phyloP scores from a whole-genome alignment of 352 stramenopile species.

The Phytophthora citricola region DNA sequence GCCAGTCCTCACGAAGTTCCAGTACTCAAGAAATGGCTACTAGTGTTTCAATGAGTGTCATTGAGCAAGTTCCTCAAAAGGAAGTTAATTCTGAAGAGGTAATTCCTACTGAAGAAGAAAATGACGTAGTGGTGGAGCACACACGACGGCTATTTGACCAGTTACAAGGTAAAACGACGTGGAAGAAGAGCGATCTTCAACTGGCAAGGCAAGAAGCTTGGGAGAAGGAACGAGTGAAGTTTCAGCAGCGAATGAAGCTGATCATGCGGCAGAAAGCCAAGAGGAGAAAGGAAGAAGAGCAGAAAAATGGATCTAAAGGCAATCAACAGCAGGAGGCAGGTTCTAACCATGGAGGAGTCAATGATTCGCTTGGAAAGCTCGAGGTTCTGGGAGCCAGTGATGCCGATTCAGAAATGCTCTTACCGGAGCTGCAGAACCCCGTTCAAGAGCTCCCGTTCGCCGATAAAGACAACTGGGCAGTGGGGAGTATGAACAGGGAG shows the following conservation, averaged over 20 bases:
- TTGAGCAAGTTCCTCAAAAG: constrained; percentile 9
- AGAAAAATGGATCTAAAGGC: background rate
- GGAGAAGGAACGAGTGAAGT: constrained; percentile 71
- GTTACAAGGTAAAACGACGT: constrained; percentile 68
- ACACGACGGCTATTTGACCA: constrained; percentile 69
- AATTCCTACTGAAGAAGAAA: constrained; percentile 8
- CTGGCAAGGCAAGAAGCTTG: constrained; percentile 67
- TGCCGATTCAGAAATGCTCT: constrained; percentile 29
- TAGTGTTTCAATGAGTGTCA: constrained; percentile 23
- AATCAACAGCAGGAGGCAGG: constrained; percentile 25
- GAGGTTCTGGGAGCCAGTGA: constrained; percentile 20
- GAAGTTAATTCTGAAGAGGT: background rate
- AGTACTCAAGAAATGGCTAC: constrained; percentile 15
- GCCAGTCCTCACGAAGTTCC: constrained; percentile 8
- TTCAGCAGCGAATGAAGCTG: constrained; percentile 75
- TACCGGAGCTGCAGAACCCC: constrained; percentile 51
- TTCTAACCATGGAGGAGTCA: constrained; percentile 18
- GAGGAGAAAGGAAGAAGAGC: constrained; percentile 14
- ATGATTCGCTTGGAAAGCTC: constrained; percentile 31
- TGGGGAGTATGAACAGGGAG: constrained; percentile 78
- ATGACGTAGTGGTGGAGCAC: constrained; percentile 12
- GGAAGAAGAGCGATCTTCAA: constrained; percentile 81
- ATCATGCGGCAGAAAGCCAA: constrained; percentile 64
- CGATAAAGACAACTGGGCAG: constrained; percentile 85
- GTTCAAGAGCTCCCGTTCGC: constrained; percentile 61